Conservation (phyloP, 805 yeast species). For the Metschnikowia dekortorum region DNA sequence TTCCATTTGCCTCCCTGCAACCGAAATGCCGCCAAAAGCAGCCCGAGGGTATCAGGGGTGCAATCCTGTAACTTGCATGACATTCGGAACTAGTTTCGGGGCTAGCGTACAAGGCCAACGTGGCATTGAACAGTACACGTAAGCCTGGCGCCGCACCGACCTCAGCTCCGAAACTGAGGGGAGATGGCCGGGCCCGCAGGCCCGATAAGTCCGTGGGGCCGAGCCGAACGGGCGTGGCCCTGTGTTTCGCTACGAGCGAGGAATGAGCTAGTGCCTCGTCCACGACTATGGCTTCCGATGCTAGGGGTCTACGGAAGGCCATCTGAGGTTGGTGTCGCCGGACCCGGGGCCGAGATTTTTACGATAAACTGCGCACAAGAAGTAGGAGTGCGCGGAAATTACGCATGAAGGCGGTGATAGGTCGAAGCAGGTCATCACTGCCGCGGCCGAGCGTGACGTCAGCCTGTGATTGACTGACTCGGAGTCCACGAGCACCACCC, state of each 20-base stretch:
- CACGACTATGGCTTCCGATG: not conserved
- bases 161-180: not conserved
- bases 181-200: not conserved
- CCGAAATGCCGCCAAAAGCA: not conserved
- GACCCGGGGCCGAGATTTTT: conserved; percentile 4
- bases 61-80: no score
- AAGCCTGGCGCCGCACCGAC: not conserved
- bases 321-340: not conserved
- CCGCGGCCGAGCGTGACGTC: not conserved
- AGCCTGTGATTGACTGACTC: not conserved
- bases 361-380: not conserved
- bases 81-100: no score
- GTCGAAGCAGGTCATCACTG: conserved; percentile 1
- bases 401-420: conserved; percentile 1
- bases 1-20: not conserved
- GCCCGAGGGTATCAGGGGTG: no score
- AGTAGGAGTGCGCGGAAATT: not conserved
- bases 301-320: not conserved
- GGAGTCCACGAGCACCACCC: not conserved
- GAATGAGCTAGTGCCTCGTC: not conserved
- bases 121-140: no score
- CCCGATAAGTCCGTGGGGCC: not conserved
- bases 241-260: no score
- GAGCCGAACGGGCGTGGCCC: not conserved
- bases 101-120: no score